Conservation (phyloP, 768 basidiomycete genomes). For the Hypsizygus marmoreus region DNA sequence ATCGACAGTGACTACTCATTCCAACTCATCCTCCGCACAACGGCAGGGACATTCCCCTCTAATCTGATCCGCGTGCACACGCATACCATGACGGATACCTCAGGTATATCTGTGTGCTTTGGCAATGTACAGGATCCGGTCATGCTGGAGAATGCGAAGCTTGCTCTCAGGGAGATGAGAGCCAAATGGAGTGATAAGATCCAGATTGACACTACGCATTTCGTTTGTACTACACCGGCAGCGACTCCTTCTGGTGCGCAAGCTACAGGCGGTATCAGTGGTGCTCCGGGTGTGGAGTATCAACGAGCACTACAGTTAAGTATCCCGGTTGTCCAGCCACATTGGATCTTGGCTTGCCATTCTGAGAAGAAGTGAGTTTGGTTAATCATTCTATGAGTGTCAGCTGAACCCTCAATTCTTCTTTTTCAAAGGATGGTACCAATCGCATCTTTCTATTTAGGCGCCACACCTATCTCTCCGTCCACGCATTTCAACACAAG, state of each 20-base stretch:
- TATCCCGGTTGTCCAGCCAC: constrained; percentile 92
- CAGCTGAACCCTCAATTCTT: neutral
- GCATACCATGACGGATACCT: constrained; percentile 94
- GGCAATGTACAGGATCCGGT: constrained; percentile 81
- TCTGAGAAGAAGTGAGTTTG: constrained; percentile 73
- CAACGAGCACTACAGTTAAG: constrained; percentile 93
- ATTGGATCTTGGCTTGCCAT: constrained; percentile 92
- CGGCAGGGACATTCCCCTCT: constrained; percentile 87
- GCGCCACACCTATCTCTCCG: constrained; percentile 55
- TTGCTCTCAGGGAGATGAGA: constrained; percentile 80
- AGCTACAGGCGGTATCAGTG: constrained; percentile 50
- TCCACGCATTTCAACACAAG: constrained; percentile 47
- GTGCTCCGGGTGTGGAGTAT: constrained; percentile 83
- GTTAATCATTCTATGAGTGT: neutral
- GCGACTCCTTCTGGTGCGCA: constrained; percentile 61
- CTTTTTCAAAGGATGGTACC: constrained; percentile 71
- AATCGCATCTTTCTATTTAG: constrained; percentile 82
- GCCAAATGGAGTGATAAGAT: constrained; percentile 92
- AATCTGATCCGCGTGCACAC: constrained; percentile 83
- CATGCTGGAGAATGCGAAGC: constrained; percentile 78
- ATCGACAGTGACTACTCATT: constrained; percentile 88
- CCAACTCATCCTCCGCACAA: constrained; percentile 91
- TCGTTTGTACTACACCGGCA: constrained; percentile 91
- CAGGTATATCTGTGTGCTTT: constrained; percentile 93
- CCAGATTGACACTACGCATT: constrained; percentile 98